Percentiles rank a stretch among this genome's conserved stretches.
These are phyloP conservation scores for Cystofilobasidium bisporidii DNA, from an alignment of 768 basidiomycete genomes.

Conservation along the genomic window DNA sequence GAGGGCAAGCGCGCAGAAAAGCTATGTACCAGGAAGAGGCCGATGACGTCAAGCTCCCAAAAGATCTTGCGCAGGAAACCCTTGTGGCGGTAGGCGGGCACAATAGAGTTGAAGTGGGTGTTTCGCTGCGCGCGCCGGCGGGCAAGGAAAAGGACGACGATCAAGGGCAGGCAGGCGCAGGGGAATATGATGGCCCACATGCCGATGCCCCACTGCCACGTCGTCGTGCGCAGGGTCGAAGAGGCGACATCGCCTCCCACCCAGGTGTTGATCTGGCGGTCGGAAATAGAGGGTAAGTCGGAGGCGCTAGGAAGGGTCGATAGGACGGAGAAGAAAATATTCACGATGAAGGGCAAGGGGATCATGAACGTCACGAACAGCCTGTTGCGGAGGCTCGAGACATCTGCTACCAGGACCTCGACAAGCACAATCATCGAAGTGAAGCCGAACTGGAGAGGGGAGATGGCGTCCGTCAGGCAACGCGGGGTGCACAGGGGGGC, in stretches of 20 bases:
- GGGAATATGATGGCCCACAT: slow-evolving; percentile 38
- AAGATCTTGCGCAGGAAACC: slow-evolving; percentile 31
- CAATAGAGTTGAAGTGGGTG: slow-evolving; percentile 4
- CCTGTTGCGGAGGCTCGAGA: slow-evolving; percentile 32
- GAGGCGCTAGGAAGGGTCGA: too few species aligned
- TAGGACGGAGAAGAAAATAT: too few species aligned
- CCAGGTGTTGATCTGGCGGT: slow-evolving; percentile 40
- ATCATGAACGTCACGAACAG: slow-evolving; percentile 38
- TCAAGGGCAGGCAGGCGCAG: slow-evolving; percentile 28
- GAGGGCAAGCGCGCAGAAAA: not conserved
- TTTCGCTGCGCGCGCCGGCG: slow-evolving; percentile 27
- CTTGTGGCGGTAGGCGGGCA: slow-evolving; percentile 27
- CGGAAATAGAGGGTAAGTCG: too few species aligned
- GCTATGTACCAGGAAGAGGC: slow-evolving; percentile 33
- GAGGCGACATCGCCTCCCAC: slow-evolving; percentile 34
- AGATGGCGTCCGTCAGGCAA: not conserved
- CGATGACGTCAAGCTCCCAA: slow-evolving; percentile 40
- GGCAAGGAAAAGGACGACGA: slow-evolving; percentile 31
- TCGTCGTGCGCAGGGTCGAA: slow-evolving; percentile 29
- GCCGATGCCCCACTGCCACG: slow-evolving; percentile 39
- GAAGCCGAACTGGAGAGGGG: slow-evolving; percentile 35
- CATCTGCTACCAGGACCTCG: slow-evolving; percentile 39
- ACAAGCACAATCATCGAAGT: slow-evolving; percentile 34
- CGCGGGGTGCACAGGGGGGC: not conserved
- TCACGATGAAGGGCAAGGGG: slow-evolving; percentile 28